These are phyloP conservation scores for Alternaria ethzedia DNA, from an alignment of 2,329 filamentous ascomycete species.

Conservation along the genomic window DNA sequence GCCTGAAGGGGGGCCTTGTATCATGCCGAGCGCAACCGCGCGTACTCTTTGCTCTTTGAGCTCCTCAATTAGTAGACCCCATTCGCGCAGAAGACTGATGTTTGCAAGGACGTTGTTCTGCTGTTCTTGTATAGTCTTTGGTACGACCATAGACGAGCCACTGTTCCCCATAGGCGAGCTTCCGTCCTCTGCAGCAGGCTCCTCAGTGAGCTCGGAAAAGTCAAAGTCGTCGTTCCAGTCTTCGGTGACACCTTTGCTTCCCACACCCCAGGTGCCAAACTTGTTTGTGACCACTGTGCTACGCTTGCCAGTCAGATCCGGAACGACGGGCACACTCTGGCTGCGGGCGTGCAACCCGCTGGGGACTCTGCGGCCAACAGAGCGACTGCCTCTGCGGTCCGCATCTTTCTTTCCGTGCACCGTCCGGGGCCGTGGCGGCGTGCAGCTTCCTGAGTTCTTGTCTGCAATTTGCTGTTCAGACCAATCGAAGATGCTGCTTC, in stretches of 20 bases:
- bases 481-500: constrained; percentile 80
- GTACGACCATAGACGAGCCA: constrained; percentile 69
- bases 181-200: constrained; percentile 34
- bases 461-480: constrained; percentile 70
- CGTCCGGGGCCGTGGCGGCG: constrained; percentile 71
- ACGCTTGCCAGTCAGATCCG: constrained; percentile 64
- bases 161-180: constrained; percentile 53
- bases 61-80: constrained; percentile 82
- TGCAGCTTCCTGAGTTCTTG: constrained; percentile 64
- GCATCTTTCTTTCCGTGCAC: constrained; percentile 77
- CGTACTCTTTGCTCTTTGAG: constrained; percentile 77
- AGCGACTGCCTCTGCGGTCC: constrained; percentile 73
- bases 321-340: constrained; percentile 77
- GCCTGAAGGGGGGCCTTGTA: constrained; percentile 63
- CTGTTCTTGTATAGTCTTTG: constrained; percentile 78
- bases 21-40: constrained; percentile 70
- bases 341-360: constrained; percentile 75
- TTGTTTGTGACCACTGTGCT: constrained; percentile 66
- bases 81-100: constrained; percentile 81
- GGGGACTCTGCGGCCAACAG: constrained; percentile 70
- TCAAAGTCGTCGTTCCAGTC: constrained; percentile 93
- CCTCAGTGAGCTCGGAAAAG: constrained; percentile 64
- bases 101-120: constrained; percentile 84
- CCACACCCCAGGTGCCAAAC: constrained; percentile 82
- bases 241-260: constrained; percentile 80